Percentiles rank a stretch among this genome's conserved stretches.
These are phyloP conservation scores for Picea glauca DNA, from an alignment of 75 land plant genomes.

Conservation along the genomic window DNA sequence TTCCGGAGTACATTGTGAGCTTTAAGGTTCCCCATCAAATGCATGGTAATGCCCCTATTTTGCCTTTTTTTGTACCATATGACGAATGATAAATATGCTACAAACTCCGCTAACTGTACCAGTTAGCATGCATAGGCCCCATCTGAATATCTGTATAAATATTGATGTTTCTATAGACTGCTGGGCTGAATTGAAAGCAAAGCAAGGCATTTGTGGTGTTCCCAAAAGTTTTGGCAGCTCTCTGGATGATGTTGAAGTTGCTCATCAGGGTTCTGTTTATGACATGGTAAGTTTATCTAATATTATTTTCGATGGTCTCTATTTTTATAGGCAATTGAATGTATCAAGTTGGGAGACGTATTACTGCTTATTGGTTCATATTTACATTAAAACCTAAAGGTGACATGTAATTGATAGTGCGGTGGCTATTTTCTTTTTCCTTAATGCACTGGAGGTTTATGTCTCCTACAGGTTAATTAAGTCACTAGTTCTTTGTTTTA, in stretches of 20 bases:
- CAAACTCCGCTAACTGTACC: not conserved
- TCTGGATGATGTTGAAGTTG: not conserved
- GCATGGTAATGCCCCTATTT: not conserved
- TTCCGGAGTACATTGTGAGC: constrained; percentile 48
- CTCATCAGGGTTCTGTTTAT: not conserved
- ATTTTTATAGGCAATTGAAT: not conserved
- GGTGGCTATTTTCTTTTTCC: not conserved
- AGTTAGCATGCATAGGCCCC: not conserved
- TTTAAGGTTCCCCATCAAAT: constrained; percentile 28
- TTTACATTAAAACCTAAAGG: not conserved
- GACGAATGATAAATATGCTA: not conserved
- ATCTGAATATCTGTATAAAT: not conserved
- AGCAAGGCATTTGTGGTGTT: not conserved
- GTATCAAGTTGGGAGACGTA: not conserved
- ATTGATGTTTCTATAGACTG: not conserved
- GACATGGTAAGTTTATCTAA: not conserved
- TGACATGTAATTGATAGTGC: not conserved
- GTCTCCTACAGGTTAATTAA: not conserved
- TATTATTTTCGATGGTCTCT: not conserved
- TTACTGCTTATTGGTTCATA: not conserved
- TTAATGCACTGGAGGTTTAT: not conserved
- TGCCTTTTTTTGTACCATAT: not conserved
- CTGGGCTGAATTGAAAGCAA: not conserved
- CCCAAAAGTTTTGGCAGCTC: not conserved
- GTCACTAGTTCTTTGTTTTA: not conserved